Conservation (phyloP, 305 asterid genomes). For the Fraxinus latifolia region DNA sequence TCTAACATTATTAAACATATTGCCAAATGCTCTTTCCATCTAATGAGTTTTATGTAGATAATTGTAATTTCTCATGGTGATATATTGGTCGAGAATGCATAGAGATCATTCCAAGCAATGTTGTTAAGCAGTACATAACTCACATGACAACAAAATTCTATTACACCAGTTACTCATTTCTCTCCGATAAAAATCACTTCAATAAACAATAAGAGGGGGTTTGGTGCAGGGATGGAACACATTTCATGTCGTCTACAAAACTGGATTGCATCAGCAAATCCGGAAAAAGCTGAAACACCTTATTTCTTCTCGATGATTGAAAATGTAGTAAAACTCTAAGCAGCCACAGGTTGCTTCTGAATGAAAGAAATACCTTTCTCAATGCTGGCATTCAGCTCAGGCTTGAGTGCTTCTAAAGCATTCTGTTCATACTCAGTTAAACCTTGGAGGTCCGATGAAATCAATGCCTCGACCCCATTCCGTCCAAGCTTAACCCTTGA, state of each 20-base stretch:
- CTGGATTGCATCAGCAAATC: conserved; percentile 36
- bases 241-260: conserved; percentile 48
- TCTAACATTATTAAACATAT: not conserved
- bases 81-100: not conserved
- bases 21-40: not conserved
- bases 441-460: conserved; percentile 63
- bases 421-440: conserved; percentile 66
- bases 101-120: not conserved
- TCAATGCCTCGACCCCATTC: conserved; percentile 72
- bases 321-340: conserved; percentile 31
- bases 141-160: not conserved
- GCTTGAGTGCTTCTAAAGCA: conserved; percentile 73
- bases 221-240: not conserved
- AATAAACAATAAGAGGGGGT: conserved; percentile 12
- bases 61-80: not conserved
- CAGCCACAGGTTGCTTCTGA: conserved; percentile 62
- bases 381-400: conserved; percentile 73
- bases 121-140: not conserved
- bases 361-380: conserved; percentile 76
- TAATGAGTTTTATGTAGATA: not conserved
- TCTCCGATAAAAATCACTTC: conserved; percentile 17
- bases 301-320: conserved; percentile 33
- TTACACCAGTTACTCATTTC: not conserved
- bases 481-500: conserved; percentile 76
- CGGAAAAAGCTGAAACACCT: conserved; percentile 27